Base-by-base conservation (phyloP, 192 early-diverging fungal genomes). In the Coemansia pectinata region DNA sequence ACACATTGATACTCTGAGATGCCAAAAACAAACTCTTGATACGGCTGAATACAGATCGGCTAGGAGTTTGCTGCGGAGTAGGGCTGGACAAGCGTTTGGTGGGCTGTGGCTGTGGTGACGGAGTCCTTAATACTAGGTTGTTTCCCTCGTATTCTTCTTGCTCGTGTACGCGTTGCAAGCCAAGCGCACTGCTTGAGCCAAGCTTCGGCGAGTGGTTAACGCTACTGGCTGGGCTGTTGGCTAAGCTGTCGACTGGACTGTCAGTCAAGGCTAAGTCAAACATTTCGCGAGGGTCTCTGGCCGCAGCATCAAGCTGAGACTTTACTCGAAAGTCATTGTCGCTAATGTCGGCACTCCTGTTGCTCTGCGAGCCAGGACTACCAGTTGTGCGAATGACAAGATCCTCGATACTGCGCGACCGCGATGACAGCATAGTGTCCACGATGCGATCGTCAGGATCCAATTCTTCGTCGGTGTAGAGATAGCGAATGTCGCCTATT, bases 271-370 rank as follows among this genome's bases (percentile, higher is more conserved):
- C 29, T 31, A 58, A 58, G 15, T 58, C 55, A 58, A 58, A 29
- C 55, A 58, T 58, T 7, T 58, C 55, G 27, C 65, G 59, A 19
- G 67, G n/a, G 52, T 68, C 62, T 52, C 55, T 65, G 21, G 55
- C 53, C n/a, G 31, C 14, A n/a, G 67, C 61, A 14, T 83, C 76
- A 11, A 83, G 69, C 1, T 36, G 44, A 45, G 53, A 47, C 44
- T 68, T 77, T 0, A 73, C 71, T 14, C 80, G 65, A 39, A 67
- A 77, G 63, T 83, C 80, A 69, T 66, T 83, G 63, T 83, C 80
- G 69, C 80, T 83, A 57, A 83, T 72, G 25, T 69, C 76, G 1
- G 65, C 39, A 53, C 80, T 83, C 33, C 33, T 52, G 27, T 45
- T 77, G 58, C 72, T 77, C n/a, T 69, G 75, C 2, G 65, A 61